Base-by-base conservation (phyloP, 176 grass and related monocot genomes). In the Zizania latifolia region DNA sequence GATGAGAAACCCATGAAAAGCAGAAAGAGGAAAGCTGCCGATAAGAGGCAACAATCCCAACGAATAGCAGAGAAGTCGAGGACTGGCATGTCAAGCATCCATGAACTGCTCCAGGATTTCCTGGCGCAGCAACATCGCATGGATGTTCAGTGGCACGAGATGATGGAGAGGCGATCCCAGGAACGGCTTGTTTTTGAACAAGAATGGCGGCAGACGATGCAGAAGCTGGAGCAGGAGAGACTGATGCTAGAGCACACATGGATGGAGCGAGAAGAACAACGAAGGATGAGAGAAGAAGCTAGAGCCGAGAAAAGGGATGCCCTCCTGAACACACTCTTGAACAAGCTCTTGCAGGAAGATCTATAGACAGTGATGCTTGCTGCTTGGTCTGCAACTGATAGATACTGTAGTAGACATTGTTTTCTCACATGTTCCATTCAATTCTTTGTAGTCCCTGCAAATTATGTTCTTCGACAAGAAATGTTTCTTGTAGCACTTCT, bases 211-310 rank as follows among this genome's bases (percentile, higher is more conserved):
- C 89, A 94, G 53, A 82, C 84, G 0, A 92, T 99, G 91, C 91
- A 88, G 58, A 94, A 83, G 54, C 83, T 99, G 55, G 95, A 99
- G 79, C 84, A 75, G 72, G 95, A 99, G 45, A 85, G 91, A 38
- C 65, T 94, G 82, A 80, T 90, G 84, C 56, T 94, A 68, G 92
- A 99, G 69, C 95, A 90, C 5, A 73, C 85, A 2, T 92, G 91
- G 95, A 84, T 90, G 65, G 68, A 90, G 38, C 84, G 72, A 10
- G 95, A 99, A 68, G 89, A 96, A 35, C 78, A 88, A 28, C 82
- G 87, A 19, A 75, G 79, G 64, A 80, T 68, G 56, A 82, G 75
- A 45, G 81, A 88, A 59, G 93, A 92, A 55, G 74, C 33, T 19
- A 62, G 85, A 36, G 87, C 93, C 8, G 84, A 88, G 68, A 87